Percentiles rank a stretch among this genome's conserved stretches.
phyloP scores from a whole-genome alignment of 148 eudicot species.

The Polygonum aviculare region DNA sequence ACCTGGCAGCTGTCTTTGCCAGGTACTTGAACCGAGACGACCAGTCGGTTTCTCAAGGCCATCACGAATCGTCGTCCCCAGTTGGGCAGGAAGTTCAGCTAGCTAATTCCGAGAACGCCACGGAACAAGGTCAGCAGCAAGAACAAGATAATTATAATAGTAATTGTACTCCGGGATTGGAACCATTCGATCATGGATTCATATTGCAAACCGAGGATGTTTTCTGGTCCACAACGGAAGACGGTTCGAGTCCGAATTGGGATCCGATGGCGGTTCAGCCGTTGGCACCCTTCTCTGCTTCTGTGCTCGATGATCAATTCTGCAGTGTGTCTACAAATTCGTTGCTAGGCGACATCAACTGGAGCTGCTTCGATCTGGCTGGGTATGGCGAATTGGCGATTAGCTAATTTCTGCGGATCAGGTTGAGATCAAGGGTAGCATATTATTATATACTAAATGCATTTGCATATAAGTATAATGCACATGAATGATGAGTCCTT shows the following conservation, averaged over 20 bases:
- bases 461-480: too few relatives aligned
- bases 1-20: neutral
- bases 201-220: neutral
- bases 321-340: neutral
- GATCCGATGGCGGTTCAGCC: neutral
- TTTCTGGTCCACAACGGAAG: neutral
- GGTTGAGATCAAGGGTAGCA: neutral
- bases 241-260: neutral
- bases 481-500: neutral
- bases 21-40: neutral
- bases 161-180: neutral
- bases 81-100: neutral
- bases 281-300: neutral
- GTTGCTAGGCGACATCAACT: neutral
- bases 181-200: neutral
- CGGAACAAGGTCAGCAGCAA: neutral
- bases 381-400: neutral
- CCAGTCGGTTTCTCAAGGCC: neutral
- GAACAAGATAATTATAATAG: neutral
- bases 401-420: neutral
- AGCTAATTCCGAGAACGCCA: neutral
- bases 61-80: neutral
- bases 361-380: neutral
- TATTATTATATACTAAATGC: neutral
- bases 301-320: conserved; percentile 1